A percentile compares a stretch with the other conserved stretches of the same genome.
Evolutionary conservation across 192 early-diverging fungal species (phyloP).

Genomic region (Dissophora ornata): DNA sequence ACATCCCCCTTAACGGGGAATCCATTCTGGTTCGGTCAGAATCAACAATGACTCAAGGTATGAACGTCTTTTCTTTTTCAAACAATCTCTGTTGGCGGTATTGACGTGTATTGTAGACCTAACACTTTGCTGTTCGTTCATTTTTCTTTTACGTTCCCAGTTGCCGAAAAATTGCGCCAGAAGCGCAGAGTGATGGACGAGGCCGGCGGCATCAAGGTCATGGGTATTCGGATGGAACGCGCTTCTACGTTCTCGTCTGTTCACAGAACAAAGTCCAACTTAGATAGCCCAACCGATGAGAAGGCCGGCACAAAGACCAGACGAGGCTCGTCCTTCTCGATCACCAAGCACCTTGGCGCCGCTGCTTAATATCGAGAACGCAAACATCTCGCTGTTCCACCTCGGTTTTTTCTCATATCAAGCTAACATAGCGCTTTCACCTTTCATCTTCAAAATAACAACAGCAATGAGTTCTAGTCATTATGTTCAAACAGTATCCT

Average conservation of each 20-base stretch:
- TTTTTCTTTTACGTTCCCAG: neutral
- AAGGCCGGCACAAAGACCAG: neutral
- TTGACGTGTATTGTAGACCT: too few relatives aligned
- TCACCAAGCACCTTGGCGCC: neutral
- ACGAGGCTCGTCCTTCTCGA: neutral
- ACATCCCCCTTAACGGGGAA: slow-evolving; percentile 23
- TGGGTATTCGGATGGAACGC: slow-evolving; percentile 28
- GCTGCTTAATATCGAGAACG: too few relatives aligned
- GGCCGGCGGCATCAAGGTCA: slow-evolving; percentile 32
- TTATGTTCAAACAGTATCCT: too few relatives aligned
- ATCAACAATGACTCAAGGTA: slow-evolving; percentile 19
- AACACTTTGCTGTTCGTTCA: neutral
- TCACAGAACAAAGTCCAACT: slow-evolving; percentile 1
- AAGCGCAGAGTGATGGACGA: slow-evolving; percentile 35
- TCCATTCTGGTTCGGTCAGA: slow-evolving; percentile 16
- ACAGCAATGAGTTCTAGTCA: too few relatives aligned
- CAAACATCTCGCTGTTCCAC: too few relatives aligned
- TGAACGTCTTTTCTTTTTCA: neutral
- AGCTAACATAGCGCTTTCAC: too few relatives aligned
- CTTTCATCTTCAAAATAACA: too few relatives aligned
- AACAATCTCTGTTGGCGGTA: neutral
- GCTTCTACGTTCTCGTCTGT: slow-evolving; percentile 33
- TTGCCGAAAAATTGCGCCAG: slow-evolving; percentile 10
- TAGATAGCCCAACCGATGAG: neutral
- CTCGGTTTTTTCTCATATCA: too few relatives aligned